Evolutionary conservation across 495 filamentous ascomycete genomes (phyloP).

Genomic region (Penicillium daleae): DNA sequence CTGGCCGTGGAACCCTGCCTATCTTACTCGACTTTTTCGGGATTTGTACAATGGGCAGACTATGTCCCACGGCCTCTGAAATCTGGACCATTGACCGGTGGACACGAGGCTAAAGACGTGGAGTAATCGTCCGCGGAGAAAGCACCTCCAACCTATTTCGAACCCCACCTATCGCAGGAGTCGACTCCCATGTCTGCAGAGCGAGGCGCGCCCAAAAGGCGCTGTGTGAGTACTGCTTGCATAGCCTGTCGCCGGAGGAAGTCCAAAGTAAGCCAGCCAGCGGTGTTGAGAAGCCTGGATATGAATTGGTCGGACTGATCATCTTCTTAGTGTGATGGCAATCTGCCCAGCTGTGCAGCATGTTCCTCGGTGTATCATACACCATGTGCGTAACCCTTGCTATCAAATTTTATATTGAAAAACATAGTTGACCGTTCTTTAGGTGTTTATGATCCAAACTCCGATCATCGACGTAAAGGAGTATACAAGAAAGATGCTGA

Average conservation of each 20-base stretch:
- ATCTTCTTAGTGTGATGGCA: conserved; percentile 77
- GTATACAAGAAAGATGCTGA: conserved; percentile 96
- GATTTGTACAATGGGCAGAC: conserved; percentile 20
- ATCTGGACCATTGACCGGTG: conserved; percentile 34
- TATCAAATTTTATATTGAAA: neutral
- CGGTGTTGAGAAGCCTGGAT: neutral
- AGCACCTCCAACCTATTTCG: conserved; percentile 14
- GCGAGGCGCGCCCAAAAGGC: conserved; percentile 62
- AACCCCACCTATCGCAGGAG: conserved; percentile 18
- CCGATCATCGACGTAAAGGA: conserved; percentile 93
- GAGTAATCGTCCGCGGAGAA: conserved; percentile 32
- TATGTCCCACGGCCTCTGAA: conserved; percentile 11
- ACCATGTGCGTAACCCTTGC: conserved; percentile 42
- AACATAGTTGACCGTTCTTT: neutral
- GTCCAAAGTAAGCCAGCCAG: conserved; percentile 64
- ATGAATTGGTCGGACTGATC: conserved; percentile 20
- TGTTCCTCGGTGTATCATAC: conserved; percentile 96
- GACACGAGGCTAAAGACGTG: conserved; percentile 36
- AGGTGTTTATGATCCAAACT: conserved; percentile 92
- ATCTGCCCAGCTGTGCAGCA: conserved; percentile 88
- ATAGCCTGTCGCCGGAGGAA: conserved; percentile 90
- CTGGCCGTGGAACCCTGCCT: neutral
- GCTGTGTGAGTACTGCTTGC: conserved; percentile 93
- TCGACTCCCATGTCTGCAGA: conserved; percentile 38
- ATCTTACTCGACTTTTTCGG: neutral